Base-by-base conservation (phyloP, 106 monocot species). In the Alisma plantagoaquatica region DNA sequence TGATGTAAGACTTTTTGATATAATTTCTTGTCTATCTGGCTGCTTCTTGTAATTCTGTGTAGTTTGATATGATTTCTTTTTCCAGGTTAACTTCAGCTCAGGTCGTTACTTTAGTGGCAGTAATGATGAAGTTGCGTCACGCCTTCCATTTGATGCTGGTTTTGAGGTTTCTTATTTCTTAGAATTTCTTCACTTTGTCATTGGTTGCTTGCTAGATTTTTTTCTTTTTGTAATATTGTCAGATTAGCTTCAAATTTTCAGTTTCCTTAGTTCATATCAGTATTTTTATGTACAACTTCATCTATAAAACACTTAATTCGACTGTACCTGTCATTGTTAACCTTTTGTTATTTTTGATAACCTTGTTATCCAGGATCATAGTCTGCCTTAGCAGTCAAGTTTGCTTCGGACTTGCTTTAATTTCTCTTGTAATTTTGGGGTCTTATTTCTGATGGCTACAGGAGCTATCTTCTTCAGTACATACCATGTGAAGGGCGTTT, bases 141-240 rank as follows among this genome's bases (percentile, higher is more conserved):
- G 53, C 27, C 81, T 82, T 76, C 96, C 89, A 49, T 82, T 85
- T 74, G 96, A 98, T 85, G 78, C 84, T 61, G 96, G 96, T 55
- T 98, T 98, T 70, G 96, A 98, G 96, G 96, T 96, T 54, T 47
- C n/a, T n/a, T n/a, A n/a, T n/a, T n/a, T n/a, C n/a, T n/a, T n/a
- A n/a, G n/a, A n/a, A 38, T 38, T 14, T 38, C 9, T 38, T 38
- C 6, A 6, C 14, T 38, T 14, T 38, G 35, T 38, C 35, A 7
- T 14, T 38, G 6, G 6, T 38, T 38, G 6, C 9, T 38, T 38
- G 14, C 35, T 38, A 7, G 9, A 7, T 38, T 38, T 38, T 38
- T 14, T 38, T 14, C 14, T 38, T 38, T 38, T 38, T 38, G 35
- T 38, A 14, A 61, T 15, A 19, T 29, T 18, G 19, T 21, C 20